phyloP scores from a whole-genome alignment of 257 asterid species.

The Buddleja alternifolia region DNA sequence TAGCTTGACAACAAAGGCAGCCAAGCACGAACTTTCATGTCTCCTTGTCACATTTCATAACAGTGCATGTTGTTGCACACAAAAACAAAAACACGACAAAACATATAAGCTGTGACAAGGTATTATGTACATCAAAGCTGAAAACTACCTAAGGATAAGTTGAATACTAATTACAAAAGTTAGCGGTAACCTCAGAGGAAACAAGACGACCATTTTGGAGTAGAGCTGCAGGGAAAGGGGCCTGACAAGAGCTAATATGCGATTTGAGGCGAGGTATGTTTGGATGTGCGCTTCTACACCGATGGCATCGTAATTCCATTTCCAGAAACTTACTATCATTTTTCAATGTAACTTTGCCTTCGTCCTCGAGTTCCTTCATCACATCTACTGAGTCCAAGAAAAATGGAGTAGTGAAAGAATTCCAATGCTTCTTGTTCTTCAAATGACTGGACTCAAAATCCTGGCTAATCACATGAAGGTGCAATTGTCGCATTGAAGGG shows the following conservation, averaged over 20 bases:
- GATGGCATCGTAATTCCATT: conserved; percentile 80
- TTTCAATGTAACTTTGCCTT: conserved; percentile 43
- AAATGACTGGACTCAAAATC: conserved; percentile 79
- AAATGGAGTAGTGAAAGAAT: conserved; percentile 78
- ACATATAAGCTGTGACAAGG: neutral
- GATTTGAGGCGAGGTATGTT: conserved; percentile 77
- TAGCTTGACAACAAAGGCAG: neutral
- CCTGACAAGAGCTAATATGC: conserved; percentile 67
- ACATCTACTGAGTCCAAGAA: conserved; percentile 84
- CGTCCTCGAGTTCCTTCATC: conserved; percentile 60
- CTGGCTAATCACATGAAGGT: conserved; percentile 93
- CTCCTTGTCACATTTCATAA: neutral
- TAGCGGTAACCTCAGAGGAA: conserved; percentile 25
- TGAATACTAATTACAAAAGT: conserved; percentile 1
- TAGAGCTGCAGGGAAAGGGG: conserved; percentile 62
- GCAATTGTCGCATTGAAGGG: conserved; percentile 92
- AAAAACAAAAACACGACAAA: neutral
- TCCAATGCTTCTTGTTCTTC: conserved; percentile 94
- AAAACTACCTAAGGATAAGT: neutral
- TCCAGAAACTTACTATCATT: conserved; percentile 43
- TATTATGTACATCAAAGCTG: neutral
- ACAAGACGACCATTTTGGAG: conserved; percentile 60
- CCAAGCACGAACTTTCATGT: neutral
- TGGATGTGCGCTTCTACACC: conserved; percentile 89
- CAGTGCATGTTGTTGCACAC: neutral